Evolutionary conservation across 257 asterid species (phyloP), one percentile per base, ranked within the genome.

Genomic region (Verbascum thapsus): DNA sequence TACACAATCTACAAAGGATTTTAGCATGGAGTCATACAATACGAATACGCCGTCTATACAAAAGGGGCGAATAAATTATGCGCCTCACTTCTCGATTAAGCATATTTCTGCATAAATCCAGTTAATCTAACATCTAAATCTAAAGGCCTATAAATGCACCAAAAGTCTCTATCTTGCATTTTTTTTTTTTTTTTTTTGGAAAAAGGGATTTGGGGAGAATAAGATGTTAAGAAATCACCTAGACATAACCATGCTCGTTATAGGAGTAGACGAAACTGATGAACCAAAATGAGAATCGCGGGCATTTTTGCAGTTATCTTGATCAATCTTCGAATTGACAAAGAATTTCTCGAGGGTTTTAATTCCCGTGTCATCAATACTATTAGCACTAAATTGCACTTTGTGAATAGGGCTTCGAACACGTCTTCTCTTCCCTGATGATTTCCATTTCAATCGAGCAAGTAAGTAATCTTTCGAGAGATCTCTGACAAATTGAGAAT

Each of bases 221-320:
- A 48, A 41, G 44, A 42, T 20, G 19, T 8, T 32, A 41, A 20
- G 71, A n/a, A 47, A 52, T 89, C 81, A 87, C 72, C 85, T 63
- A n/a, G 97, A 83, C 92, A 90, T 76, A 10, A 87, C 95, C 82
- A 90, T 58, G 71, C 68, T 84, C 4, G 85, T 58, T 49, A 83
- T 18, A 3, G 82, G 48, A 6, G n/a, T n/a, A n/a, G 88, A 58
- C 40, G 66, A 88, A 1, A 59, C 83, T 0, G 92, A 78, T 3
- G 94, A 78, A 48, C 74, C 69, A 40, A 78, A 84, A 52, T 65
- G 78, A 32, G 82, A 16, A 19, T 73, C 85, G n/a, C 72, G 67
- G 10, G 61, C 63, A 16, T 72, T 74, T 67, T 90, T 87, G 86
- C 96, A 87, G 76, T 80, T 75, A 61, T 87, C 95, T 2, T 60